phyloP scores from a whole-genome alignment of 306 rosid genomes.

The Ormosia semicastrata region DNA sequence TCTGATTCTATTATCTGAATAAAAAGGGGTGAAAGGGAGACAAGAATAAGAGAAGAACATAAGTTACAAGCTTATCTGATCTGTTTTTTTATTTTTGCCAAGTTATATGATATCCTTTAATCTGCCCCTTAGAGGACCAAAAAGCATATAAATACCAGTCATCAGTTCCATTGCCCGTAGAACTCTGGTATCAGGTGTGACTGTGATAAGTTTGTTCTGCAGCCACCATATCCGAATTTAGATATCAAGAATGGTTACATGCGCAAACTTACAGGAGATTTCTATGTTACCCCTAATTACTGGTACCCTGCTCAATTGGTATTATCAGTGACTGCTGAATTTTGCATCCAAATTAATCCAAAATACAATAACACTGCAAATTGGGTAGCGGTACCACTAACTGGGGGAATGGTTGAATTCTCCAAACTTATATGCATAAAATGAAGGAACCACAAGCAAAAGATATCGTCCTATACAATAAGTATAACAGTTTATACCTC shows the following conservation, averaged over 20 bases:
- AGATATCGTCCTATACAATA: background rate
- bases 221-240: slow-evolving; percentile 9
- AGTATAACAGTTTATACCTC: slow-evolving; percentile 57
- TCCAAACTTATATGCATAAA: background rate
- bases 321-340: background rate
- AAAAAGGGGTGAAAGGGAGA: background rate
- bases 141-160: slow-evolving; percentile 65
- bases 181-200: slow-evolving; percentile 83
- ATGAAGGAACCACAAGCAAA: background rate
- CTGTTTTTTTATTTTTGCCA: background rate
- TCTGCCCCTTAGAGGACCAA: background rate
- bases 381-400: background rate
- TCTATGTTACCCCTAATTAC: background rate
- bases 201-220: slow-evolving; percentile 97
- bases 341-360: background rate
- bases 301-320: background rate
- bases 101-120: background rate
- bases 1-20: slow-evolving; percentile 86
- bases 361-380: background rate
- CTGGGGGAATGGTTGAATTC: background rate
- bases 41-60: background rate
- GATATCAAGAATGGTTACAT: slow-evolving; percentile 1
- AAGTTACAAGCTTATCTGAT: slow-evolving; percentile 8
- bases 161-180: slow-evolving; percentile 93
- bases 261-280: background rate